Conservation (phyloP, 768 basidiomycete species). For the Leucocoprinus birnbaumii region DNA sequence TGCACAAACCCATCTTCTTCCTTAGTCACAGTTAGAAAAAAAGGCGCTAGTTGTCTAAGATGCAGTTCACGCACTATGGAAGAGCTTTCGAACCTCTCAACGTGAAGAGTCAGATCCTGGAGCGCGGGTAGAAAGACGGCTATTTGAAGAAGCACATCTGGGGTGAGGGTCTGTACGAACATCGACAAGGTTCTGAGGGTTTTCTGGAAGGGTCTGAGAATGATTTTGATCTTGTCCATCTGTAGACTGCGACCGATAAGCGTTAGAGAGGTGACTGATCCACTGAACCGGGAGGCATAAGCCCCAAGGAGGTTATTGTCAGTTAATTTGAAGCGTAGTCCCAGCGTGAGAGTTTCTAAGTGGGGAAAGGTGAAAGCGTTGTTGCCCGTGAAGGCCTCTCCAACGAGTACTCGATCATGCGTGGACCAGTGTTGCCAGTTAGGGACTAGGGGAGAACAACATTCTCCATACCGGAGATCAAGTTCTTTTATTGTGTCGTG, state of each 20-base stretch:
- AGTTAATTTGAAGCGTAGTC: neutral
- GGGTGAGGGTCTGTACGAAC: neutral
- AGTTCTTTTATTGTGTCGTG: neutral
- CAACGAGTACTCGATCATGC: constrained; percentile 3
- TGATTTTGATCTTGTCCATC: neutral
- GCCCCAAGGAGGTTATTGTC: neutral
- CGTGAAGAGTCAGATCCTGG: neutral
- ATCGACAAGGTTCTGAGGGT: neutral
- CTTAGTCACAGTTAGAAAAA: too few species aligned
- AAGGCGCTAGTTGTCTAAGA: too few species aligned
- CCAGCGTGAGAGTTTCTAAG: neutral
- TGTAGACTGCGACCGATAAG: neutral
- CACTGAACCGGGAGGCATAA: constrained; percentile 4
- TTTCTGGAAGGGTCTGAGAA: neutral
- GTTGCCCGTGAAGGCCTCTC: neutral
- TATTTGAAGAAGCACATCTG: neutral
- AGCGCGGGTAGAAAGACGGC: neutral
- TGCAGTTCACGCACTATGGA: too few species aligned
- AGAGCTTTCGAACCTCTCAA: neutral
- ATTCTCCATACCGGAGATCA: constrained; percentile 1
- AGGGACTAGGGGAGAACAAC: neutral
- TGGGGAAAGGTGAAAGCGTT: constrained; percentile 1
- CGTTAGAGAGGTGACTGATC: neutral
- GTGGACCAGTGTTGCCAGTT: neutral
- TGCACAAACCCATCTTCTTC: too few species aligned